Base-by-base conservation (phyloP, 768 basidiomycete species). In the Suillus weaverae region DNA sequence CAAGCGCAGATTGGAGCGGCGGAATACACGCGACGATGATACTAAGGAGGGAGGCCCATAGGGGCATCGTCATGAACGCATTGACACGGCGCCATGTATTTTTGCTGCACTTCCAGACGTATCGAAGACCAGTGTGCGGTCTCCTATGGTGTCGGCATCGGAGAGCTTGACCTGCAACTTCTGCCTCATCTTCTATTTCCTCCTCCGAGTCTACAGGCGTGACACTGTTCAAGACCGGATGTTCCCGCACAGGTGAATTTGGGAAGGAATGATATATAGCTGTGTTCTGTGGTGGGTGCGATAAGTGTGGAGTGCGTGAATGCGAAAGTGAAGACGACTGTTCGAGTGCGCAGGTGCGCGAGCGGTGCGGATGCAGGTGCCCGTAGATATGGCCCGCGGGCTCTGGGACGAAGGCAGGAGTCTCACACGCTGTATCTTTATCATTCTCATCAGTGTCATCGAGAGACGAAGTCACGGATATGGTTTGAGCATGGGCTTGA, bases 1-100 rank as follows among this genome's bases (percentile, higher is more conserved):
- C 76, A 61, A 98, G 81, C 10, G 83, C 72, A 59, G 87, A 85
- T 73, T 99, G 95, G 6, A 96, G 66, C 3, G 92, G 90, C 8
- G 80, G 87, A 13, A 90, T 80, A 71, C 90, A 86, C 1, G 94
- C 95, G 41, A 95, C 91, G 53, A 92, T 55, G 46, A 96, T 78
- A 3, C 91, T 93, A 2, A 84, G 74, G 22, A 93, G 71, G 2
- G 94, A 89, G 0, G 92, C 91, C 83, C 92, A 90, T 46, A 96
- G 84, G 0, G 95, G 95, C 0, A 54, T 54, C 11, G 53, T 54
- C 53, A 54, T 54, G 20, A 54, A 54, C 3, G 33, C 53, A 26
- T 60, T 38, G n/a, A 60, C 9, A 14, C 5, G 11, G 33, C 7
- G 48, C 55, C 55, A 62, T 35, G 20, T 33, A 10, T 33, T 51